Base-by-base conservation (phyloP, 306 rosid genomes). In the Cucurbita moschata region DNA sequence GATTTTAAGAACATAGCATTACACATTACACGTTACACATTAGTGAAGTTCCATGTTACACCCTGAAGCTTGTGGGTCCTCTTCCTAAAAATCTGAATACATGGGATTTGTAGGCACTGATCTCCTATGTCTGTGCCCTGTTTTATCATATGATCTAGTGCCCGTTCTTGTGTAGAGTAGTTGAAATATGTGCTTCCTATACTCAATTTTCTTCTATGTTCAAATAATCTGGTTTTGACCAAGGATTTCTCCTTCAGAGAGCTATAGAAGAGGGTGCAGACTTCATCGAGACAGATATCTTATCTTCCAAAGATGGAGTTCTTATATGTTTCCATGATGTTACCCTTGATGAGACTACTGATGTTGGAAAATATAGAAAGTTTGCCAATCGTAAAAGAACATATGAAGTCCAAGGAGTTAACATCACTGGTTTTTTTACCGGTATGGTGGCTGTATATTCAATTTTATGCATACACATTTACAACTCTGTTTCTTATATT, bases 261-360 rank as follows among this genome's bases (percentile, higher is more conserved):
- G 99, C 99, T 70, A 88, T 94, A 83, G 86, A 86, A 83, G 99
- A 94, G 81, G 99, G 99, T 19, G 80, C 97, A 51, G 99, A 94
- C 88, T 94, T 94, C 88, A 91, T 94, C 78, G 99, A 94, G 80
- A 80, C 96, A 1, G 99, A 94, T 78, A 84, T 94, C 74, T 77
- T 85, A 37, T 80, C 99, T 81, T 91, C 99, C 72, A 88, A 85
- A 84, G 99, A 91, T 73, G 99, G 99, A 54, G 83, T 84, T 75
- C 96, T 89, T 67, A 83, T 94, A 70, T 85, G 95, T 83, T 89
- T 89, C 82, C 99, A 94, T 75, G 95, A 91, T 82, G 85, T 83
- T 58, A 86, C 61, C 71, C 99, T 91, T 67, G 97, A 94, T 81
- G 38, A 15, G 1, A 91, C 85, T 59, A 94, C 99, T 42, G 90